Base-by-base conservation (phyloP, 2,329 filamentous ascomycete species). In the Fusarium sp. region DNA sequence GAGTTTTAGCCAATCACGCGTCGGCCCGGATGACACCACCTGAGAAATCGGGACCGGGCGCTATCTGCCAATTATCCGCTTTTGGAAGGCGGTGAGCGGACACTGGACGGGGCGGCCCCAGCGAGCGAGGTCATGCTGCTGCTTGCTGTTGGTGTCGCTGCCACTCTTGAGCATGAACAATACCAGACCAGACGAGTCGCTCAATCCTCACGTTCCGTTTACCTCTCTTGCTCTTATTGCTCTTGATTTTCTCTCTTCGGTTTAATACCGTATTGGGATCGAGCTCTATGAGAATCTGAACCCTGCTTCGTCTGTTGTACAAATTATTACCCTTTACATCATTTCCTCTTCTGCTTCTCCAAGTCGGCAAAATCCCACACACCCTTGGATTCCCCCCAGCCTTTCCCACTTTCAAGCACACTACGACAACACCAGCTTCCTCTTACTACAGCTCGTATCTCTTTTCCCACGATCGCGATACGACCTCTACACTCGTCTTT, bases 71-170 rank as follows among this genome's bases (percentile, higher is more conserved):
- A 29, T 20, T 42, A 64, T 13, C 76, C 69, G 58, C 20, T 75
- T 72, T 24, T 14, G 69, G 77, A 50, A 79, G 74, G 77, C 77
- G 77, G 77, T 78, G 66, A 79, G 29, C 3, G 29, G 47, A 64
- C 56, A 75, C 63, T 57, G 42, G 50, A 60, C 24, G 22, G 40
- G 40, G 45, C 62, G 52, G 52, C 22, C 67, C 67, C 67, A 64
- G 58, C 61, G 64, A 68, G 72, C 61, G 64, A 68, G 72, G 75
- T 77, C 75, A 77, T 78, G 76, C 69, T 60, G 57, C 66, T 61
- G 66, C 38, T 47, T 62, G 61, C 52, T 68, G 59, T 52, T 29
- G 40, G 22, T 20, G 50, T 52, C 14, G 52, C 52, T 34, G 40
- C 59, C 35, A 42, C 50, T 57, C 35, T 60, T 29, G 22, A 52